Base-by-base conservation (phyloP, 495 filamentous ascomycete species). In the Neurospora sp. region DNA sequence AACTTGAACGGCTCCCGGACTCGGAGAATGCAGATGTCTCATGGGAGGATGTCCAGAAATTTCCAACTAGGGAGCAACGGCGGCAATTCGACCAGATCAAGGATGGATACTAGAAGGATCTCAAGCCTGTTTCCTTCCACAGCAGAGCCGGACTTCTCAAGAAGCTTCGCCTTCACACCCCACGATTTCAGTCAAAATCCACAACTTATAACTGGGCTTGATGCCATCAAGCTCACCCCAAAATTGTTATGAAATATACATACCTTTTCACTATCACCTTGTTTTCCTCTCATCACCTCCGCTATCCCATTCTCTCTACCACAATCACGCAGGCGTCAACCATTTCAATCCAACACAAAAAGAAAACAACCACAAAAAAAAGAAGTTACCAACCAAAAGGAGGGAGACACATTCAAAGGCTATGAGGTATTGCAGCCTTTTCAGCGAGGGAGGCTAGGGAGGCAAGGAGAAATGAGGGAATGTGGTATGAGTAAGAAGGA, bases 1-100 rank as follows among this genome's bases (percentile, higher is more conserved):
- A 76, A n/a, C 79, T 89, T 15, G 45, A 73, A 8, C 74, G 87
- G 21, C 72, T 78, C 4, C 43, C 73, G 0, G 76, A 69, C 7
- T 86, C 88, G 69, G 2, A n/a, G 11, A 13, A 62, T 62, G 54
- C 2, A 1, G 54, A 28, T 62, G 13, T 34, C 28, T 62, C 19
- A 13, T 62, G 76, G 7, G 37, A 59, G 5, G 66, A 73, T 0
- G 69, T 71, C 13, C 43, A 37, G n/a, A 28, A 6, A 6, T 34
- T 5, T 8, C 71, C 71, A 5, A 43, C 5, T 6, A 28, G 10
- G 24, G 43, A 69, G 37, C 37, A 74, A 40, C 2, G 5, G 3
- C 15, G 3, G 21, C 69, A 48, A 8, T 39, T 45, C 6, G 39
- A 43, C 11, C 24, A 69, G 66, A 54, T 62, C 43, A 73, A 62